phyloP scores from a whole-genome alignment of 345 rosid genomes.

The Brassica cretica region DNA sequence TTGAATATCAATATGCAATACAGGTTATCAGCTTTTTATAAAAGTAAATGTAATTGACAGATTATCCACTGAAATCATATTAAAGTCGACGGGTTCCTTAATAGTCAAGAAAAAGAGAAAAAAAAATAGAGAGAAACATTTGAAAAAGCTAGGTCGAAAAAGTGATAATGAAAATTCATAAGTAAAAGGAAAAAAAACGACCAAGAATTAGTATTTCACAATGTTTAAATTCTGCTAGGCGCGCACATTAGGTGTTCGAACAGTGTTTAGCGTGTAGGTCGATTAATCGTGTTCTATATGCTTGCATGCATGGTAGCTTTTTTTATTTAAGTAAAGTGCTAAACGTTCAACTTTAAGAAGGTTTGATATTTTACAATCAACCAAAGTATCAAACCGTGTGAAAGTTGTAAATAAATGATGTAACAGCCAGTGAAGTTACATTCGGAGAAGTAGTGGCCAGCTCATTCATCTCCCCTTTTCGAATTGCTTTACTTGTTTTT shows the following conservation, averaged over 20 bases:
- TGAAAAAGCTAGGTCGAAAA: conserved; percentile 12
- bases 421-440: conserved; percentile 42
- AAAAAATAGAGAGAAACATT: background rate
- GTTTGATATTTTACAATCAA: conserved; percentile 24
- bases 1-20: conserved; percentile 38
- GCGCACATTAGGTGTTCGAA: conserved; percentile 23
- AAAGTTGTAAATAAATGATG: conserved; percentile 37
- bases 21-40: conserved; percentile 29
- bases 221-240: conserved; percentile 13
- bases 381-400: conserved; percentile 16
- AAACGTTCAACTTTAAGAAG: background rate
- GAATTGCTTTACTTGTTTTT: conserved; percentile 25
- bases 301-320: background rate
- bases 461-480: conserved; percentile 33
- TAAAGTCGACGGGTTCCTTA: conserved; percentile 33
- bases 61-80: conserved; percentile 22
- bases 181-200: background rate
- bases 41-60: conserved; percentile 7
- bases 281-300: background rate
- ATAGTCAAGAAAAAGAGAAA: conserved; percentile 21
- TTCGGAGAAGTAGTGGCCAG: conserved; percentile 36
- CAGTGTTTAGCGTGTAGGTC: conserved; percentile 22
- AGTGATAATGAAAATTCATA: background rate
- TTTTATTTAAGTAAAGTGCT: background rate
- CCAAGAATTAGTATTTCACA: conserved; percentile 11